Evolutionary conservation across 2,329 filamentous ascomycete species (phyloP).

Genomic region (Penicillium paneum): DNA sequence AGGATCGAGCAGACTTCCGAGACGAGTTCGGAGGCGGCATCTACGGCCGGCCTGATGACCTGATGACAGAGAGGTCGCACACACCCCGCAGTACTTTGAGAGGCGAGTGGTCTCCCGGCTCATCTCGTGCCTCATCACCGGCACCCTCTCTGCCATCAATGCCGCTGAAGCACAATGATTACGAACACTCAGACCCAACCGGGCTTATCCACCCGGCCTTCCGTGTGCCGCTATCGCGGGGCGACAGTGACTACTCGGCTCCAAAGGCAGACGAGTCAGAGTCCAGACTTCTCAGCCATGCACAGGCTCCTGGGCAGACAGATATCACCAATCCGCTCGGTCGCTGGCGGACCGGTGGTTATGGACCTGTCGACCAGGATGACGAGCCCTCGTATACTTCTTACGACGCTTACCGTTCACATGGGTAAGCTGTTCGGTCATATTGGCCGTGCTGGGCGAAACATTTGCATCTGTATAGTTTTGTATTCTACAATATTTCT

Average conservation of each 20-base stretch:
- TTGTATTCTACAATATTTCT: not conserved
- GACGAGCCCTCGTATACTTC: conserved; percentile 31
- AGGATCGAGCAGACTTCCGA: conserved; percentile 82
- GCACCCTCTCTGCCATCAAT: conserved; percentile 36
- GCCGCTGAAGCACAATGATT: conserved; percentile 27
- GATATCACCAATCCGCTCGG: conserved; percentile 25
- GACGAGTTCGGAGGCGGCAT: conserved; percentile 78
- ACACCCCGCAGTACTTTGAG: conserved; percentile 41
- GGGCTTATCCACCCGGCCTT: conserved; percentile 38
- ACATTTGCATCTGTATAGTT: not conserved
- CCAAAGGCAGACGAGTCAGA: conserved; percentile 40
- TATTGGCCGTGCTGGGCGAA: not conserved
- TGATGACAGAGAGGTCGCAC: conserved; percentile 45
- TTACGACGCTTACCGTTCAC: conserved; percentile 35
- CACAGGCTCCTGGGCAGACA: conserved; percentile 31
- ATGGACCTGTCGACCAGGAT: conserved; percentile 39
- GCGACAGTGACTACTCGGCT: conserved; percentile 19
- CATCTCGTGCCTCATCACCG: conserved; percentile 42
- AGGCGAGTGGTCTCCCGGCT: conserved; percentile 37
- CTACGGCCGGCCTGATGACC: conserved; percentile 45
- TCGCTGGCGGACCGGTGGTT: conserved; percentile 37
- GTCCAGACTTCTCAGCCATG: conserved; percentile 36
- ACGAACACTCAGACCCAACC: conserved; percentile 19
- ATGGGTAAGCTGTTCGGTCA: conserved; percentile 17
- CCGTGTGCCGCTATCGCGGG: conserved; percentile 31